These are phyloP conservation scores for Plasmodium falciparum DNA, from an alignment of 169 alveolate species.

Conservation along the genomic window DNA sequence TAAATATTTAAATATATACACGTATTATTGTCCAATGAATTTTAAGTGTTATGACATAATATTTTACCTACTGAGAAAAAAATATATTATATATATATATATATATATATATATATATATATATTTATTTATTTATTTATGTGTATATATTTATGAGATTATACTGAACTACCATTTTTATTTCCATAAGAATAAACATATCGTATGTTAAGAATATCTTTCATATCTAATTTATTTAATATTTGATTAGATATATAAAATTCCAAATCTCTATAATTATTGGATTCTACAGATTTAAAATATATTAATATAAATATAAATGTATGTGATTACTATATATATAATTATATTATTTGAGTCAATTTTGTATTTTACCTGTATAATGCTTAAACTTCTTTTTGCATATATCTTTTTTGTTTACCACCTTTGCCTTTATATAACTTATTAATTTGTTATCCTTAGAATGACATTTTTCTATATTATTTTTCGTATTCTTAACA, in stretches of 20 bases:
- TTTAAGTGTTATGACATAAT: too few species aligned
- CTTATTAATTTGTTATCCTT: conserved; percentile 21
- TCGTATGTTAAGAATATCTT: conserved; percentile 47
- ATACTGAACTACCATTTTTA: background rate
- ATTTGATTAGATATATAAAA: conserved; percentile 57
- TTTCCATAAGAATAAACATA: conserved; percentile 68
- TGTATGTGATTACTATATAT: background rate
- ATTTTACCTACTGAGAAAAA: background rate
- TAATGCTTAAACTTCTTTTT: conserved; percentile 11
- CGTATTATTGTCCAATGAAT: too few species aligned
- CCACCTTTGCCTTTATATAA: conserved; percentile 55
- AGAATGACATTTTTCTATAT: background rate
- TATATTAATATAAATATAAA: background rate
- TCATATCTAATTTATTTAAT: conserved; percentile 40
- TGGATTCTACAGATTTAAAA: background rate
- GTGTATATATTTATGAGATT: background rate
- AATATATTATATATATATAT: background rate
- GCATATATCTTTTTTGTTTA: conserved; percentile 10
- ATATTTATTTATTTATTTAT: too few species aligned
- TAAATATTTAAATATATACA: too few species aligned
- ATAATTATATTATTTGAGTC: background rate
- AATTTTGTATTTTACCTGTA: conserved; percentile 12
- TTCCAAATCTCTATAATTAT: conserved; percentile 41
- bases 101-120: too few species aligned
- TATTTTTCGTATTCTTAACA: conserved; percentile 13